These are phyloP conservation scores for Reutealis trisperma DNA, from an alignment of 345 rosid genomes.

Conservation along the genomic window DNA sequence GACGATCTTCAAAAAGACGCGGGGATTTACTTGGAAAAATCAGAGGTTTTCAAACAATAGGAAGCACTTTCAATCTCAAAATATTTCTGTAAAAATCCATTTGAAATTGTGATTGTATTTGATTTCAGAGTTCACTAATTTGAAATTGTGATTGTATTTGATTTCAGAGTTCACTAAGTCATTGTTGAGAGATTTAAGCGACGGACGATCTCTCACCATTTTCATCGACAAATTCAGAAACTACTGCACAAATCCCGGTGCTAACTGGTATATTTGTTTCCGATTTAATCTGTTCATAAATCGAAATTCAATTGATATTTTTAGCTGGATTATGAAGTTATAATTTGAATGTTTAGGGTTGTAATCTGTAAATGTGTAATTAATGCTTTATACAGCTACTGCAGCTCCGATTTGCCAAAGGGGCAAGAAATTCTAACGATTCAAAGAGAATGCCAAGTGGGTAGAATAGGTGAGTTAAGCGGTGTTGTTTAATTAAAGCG, in stretches of 20 bases:
- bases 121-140: constrained; percentile 55
- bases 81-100: no score
- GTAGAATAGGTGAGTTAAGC: constrained; percentile 57
- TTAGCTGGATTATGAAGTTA: background rate
- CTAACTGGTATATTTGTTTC: constrained; percentile 44
- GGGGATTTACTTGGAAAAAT: constrained; percentile 40
- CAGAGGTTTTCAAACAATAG: background rate
- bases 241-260: constrained; percentile 52
- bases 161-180: constrained; percentile 62
- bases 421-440: constrained; percentile 63
- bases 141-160: background rate
- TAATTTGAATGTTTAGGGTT: background rate
- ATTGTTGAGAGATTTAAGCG: constrained; percentile 48
- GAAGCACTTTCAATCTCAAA: background rate
- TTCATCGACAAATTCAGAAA: constrained; percentile 56
- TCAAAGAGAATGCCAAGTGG: constrained; percentile 47
- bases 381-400: constrained; percentile 39
- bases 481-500: background rate
- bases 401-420: constrained; percentile 57
- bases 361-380: background rate
- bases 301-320: background rate
- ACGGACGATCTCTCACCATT: constrained; percentile 52
- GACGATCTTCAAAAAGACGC: constrained; percentile 22
- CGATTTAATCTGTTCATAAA: background rate
- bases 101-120: background rate